Percentiles rank a stretch among this genome's conserved stretches.
These are phyloP conservation scores for Ceratobasidium sp. DNA, from an alignment of 1,284 basidiomycete genomes.

Conservation along the genomic window DNA sequence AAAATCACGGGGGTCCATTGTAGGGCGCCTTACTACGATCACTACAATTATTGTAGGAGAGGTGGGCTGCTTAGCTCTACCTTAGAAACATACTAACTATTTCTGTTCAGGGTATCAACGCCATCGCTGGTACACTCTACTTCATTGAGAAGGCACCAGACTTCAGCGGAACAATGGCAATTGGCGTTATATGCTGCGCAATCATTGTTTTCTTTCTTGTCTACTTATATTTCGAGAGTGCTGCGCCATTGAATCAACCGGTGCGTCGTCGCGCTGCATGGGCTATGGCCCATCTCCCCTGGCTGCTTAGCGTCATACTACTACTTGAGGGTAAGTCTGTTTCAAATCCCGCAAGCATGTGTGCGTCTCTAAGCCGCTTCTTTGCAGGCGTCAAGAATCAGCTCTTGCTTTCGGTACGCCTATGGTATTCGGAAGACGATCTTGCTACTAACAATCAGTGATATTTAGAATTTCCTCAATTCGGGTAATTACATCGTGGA, in stretches of 20 bases:
- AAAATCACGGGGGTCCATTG: constrained; percentile 17
- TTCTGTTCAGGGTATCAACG: constrained; percentile 24
- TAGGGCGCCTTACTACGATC: constrained; percentile 2
- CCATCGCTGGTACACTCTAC: constrained; percentile 28
- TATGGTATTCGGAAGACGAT: no score
- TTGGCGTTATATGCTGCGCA: constrained; percentile 1
- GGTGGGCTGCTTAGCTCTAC: neutral
- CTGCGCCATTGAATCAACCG: constrained; percentile 27
- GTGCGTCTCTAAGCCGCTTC: neutral
- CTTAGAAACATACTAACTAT: neutral
- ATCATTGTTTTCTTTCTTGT: constrained; percentile 34
- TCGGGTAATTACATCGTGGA: neutral
- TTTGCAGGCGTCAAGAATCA: constrained; percentile 37
- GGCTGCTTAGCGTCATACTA: constrained; percentile 28
- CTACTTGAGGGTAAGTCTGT: constrained; percentile 14
- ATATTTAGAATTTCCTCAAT: constrained; percentile 23
- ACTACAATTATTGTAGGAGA: constrained; percentile 33
- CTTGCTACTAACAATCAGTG: neutral
- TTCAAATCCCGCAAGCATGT: neutral
- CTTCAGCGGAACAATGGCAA: neutral
- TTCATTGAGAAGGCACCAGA: constrained; percentile 24
- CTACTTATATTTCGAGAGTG: constrained; percentile 36
- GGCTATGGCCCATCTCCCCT: constrained; percentile 27
- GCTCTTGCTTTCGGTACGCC: constrained; percentile 28
- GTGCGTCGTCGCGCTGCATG: constrained; percentile 33